Base-by-base conservation (phyloP, 306 rosid species). In the Astragalus glycyphyllos region DNA sequence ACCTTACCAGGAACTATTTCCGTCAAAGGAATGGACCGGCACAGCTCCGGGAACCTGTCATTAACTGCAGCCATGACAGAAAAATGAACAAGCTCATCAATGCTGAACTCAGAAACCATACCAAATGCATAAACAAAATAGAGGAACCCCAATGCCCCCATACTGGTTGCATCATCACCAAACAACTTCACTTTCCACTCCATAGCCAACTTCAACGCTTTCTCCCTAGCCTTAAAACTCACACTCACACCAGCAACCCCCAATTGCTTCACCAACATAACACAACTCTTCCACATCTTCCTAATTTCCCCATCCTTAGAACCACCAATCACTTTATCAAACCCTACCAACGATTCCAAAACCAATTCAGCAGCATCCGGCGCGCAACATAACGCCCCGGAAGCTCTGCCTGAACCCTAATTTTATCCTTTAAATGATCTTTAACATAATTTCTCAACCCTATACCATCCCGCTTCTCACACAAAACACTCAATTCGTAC, bases 301-400 rank as follows among this genome's bases (percentile, higher is more conserved):
- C 75, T 35, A 38, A 84, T 32, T 4, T 81, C 86, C 69, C 1
- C 35, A 11, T 75, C 85, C 44, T 76, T 60, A 29, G 38, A 61
- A 2, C 40, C 26, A 8, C 58, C 62, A 7, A 51, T 68, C 3
- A 4, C 46, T 13, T 73, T 44, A 37, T 40, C 74, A 74, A 80
- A 85, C 79, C 86, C 91, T 54, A 86, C 85, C 84, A 92, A 46
- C 37, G 97, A 83, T 68, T 74, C 82, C 50, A 92, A 66, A 70
- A 90, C 74, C 84, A 92, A 51, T 58, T 49, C 66, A 2, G 82
- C 89, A 0, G 86, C 82, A 71, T 88, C 91, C 42, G 79, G 63
- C 16, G 93, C 85, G 17, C 56, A 55, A 11, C 62, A 69, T 0
- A 92, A 34, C 1, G 91, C 96, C 7, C 80, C 0, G 77, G 77